These are phyloP conservation scores for Tephrocybe sp. DNA, from an alignment of 768 basidiomycete species.

Conservation along the genomic window DNA sequence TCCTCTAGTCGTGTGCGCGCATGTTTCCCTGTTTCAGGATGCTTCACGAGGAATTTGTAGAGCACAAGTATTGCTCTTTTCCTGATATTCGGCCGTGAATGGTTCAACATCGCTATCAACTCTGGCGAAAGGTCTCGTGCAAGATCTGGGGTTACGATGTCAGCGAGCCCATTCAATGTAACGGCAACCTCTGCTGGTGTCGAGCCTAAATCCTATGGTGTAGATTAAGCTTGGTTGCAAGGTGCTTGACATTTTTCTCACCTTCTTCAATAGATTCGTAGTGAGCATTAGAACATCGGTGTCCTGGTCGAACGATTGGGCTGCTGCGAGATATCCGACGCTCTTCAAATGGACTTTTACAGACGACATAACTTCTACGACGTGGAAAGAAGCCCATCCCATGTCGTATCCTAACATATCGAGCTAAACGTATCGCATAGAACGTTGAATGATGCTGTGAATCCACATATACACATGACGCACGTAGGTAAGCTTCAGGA, in stretches of 20 bases:
- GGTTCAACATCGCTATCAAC: slow-evolving; percentile 82
- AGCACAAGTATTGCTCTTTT: slow-evolving; percentile 87
- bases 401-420: slow-evolving; percentile 97
- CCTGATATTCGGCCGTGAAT: slow-evolving; percentile 85
- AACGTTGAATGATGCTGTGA: slow-evolving; percentile 10
- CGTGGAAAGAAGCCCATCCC: slow-evolving; percentile 95
- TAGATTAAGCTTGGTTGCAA: slow-evolving; percentile 19
- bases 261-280: slow-evolving; percentile 94
- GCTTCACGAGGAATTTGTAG: slow-evolving; percentile 77
- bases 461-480: slow-evolving; percentile 33
- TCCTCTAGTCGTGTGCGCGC: slow-evolving; percentile 74
- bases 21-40: slow-evolving; percentile 74
- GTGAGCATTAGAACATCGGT: slow-evolving; percentile 98
- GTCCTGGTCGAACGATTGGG: slow-evolving; percentile 88
- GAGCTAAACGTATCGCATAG: slow-evolving; percentile 53
- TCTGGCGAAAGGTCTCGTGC: slow-evolving; percentile 90
- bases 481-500: slow-evolving; percentile 96
- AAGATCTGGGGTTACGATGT: slow-evolving; percentile 83
- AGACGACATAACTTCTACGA: slow-evolving; percentile 98
- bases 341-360: slow-evolving; percentile 88
- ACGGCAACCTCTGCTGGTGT: slow-evolving; percentile 73
- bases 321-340: slow-evolving; percentile 92
- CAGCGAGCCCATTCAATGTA: slow-evolving; percentile 79
- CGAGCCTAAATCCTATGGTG: slow-evolving; percentile 75
- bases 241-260: slow-evolving; percentile 31